Conservation (phyloP, 139 green algal species). For the Chlamydomonas sphaeroides region DNA sequence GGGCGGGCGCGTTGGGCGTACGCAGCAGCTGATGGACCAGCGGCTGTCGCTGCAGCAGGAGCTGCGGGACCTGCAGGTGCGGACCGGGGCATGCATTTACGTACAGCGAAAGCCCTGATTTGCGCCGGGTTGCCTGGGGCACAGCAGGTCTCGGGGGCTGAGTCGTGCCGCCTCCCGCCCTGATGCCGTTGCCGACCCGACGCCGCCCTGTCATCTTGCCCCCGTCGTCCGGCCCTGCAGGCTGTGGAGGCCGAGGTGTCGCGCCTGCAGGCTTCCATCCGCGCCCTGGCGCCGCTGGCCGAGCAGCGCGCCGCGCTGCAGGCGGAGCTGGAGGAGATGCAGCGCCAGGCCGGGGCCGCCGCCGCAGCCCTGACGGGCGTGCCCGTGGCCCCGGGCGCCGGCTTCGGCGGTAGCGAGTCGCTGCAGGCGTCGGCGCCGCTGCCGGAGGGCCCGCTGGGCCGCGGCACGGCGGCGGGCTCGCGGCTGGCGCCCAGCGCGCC, state of each 20-base stretch:
- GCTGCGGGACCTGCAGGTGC: constrained; percentile 28
- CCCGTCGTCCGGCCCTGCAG: too few relatives aligned
- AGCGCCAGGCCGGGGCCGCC: background rate
- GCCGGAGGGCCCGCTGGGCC: constrained; percentile 31
- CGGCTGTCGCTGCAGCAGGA: constrained; percentile 20
- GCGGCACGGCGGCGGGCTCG: background rate
- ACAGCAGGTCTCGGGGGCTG: too few relatives aligned
- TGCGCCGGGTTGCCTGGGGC: too few relatives aligned
- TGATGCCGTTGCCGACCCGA: too few relatives aligned
- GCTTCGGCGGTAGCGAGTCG: background rate
- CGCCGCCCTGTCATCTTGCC: too few relatives aligned
- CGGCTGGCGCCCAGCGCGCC: constrained; percentile 22
- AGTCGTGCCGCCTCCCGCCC: too few relatives aligned
- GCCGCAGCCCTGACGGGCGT: background rate
- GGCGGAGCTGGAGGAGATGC: constrained; percentile 40
- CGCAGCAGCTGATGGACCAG: constrained; percentile 37
- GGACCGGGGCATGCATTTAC: too few relatives aligned
- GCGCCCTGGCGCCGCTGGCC: constrained; percentile 14
- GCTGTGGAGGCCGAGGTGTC: constrained; percentile 22
- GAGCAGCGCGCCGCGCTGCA: constrained; percentile 27
- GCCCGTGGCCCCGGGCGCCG: background rate
- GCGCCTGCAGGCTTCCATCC: constrained; percentile 5
- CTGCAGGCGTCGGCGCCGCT: background rate
- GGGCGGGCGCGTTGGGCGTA: background rate
- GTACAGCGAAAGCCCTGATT: too few relatives aligned